Conservation (phyloP, 192 early-diverging fungal species). For the Backusella mclennaniae region DNA sequence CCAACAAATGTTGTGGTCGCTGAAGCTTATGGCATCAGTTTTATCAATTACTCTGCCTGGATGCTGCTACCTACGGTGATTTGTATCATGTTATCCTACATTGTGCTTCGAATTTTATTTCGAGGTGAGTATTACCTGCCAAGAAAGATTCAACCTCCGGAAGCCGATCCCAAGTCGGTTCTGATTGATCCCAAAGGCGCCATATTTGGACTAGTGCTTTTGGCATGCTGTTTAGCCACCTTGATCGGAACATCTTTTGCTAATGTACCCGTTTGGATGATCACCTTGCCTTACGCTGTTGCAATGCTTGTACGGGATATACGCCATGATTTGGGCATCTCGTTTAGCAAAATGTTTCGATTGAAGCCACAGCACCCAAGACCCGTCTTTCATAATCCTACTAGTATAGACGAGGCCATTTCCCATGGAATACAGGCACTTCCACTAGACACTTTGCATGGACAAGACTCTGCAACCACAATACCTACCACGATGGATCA, state of each 20-base stretch:
- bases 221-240: constrained; percentile 58
- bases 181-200: constrained; percentile 61
- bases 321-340: constrained; percentile 42
- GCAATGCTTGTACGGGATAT: constrained; percentile 61
- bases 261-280: constrained; percentile 69
- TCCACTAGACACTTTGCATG: background rate
- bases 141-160: constrained; percentile 37
- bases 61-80: constrained; percentile 75
- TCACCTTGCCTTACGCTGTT: constrained; percentile 77
- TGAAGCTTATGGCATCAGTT: constrained; percentile 71
- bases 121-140: constrained; percentile 50
- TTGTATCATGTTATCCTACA: constrained; percentile 51
- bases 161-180: constrained; percentile 48
- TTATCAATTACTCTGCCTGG: constrained; percentile 79
- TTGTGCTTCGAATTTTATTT: constrained; percentile 52
- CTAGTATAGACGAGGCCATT: background rate
- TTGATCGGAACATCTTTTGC: constrained; percentile 70
- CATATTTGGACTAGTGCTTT: constrained; percentile 53
- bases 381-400: background rate
- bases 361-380: background rate
- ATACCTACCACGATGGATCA: background rate
- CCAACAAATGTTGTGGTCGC: constrained; percentile 86
- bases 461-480: background rate
- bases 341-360: background rate
- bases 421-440: background rate